These are phyloP conservation scores for Gossypium stocksii DNA, from an alignment of 345 rosid species.

Conservation along the genomic window DNA sequence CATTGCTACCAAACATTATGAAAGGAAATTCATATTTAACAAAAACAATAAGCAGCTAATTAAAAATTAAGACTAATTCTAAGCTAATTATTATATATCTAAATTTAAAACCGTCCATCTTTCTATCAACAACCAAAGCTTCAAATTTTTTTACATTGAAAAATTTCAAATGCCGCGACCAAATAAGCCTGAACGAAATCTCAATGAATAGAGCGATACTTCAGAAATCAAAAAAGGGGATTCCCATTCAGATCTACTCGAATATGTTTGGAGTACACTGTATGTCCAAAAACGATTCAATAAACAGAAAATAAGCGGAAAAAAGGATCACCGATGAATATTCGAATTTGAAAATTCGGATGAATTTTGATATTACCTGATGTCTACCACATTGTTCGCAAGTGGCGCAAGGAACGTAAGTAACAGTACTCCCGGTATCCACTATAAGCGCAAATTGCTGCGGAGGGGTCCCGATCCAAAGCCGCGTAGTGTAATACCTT, in stretches of 20 bases:
- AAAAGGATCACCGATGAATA: neutral
- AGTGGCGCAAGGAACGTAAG: constrained; percentile 85
- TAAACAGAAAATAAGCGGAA: neutral
- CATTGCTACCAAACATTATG: neutral
- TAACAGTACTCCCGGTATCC: constrained; percentile 88
- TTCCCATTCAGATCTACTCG: constrained; percentile 2
- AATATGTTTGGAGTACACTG: neutral
- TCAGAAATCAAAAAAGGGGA: neutral
- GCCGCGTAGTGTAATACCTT: constrained; percentile 84
- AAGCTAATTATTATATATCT: neutral
- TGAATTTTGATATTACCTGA: constrained; percentile 42
- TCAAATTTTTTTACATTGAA: neutral
- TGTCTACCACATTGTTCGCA: constrained; percentile 84
- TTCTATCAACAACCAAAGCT: neutral
- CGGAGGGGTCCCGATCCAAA: constrained; percentile 96
- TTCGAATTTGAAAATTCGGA: neutral
- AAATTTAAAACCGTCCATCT: neutral
- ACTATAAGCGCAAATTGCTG: constrained; percentile 86
- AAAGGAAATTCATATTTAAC: neutral
- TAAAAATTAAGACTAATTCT: neutral
- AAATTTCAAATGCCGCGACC: neutral
- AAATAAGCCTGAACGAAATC: neutral
- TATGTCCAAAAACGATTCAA: neutral
- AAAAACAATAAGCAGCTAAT: neutral
- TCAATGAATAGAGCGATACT: neutral